These are phyloP conservation scores for Platismatia glauca DNA, from an alignment of 495 filamentous ascomycete species.

Conservation along the genomic window DNA sequence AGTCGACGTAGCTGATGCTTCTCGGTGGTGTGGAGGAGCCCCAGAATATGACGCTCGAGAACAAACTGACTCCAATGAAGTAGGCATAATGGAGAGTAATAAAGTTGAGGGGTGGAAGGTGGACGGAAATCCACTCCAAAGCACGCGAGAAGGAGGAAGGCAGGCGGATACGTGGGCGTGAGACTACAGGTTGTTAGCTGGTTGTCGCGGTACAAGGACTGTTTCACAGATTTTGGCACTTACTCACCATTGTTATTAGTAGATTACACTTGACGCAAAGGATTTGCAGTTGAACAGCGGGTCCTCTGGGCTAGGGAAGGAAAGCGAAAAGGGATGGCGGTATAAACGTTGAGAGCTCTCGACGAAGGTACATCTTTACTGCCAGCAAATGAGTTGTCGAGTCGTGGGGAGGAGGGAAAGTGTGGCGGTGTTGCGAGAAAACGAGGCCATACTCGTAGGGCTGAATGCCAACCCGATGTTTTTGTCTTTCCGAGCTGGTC, in stretches of 20 bases:
- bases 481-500: not conserved
- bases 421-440: too few species aligned
- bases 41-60: slow-evolving; percentile 67
- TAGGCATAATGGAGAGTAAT: slow-evolving; percentile 72
- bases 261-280: not conserved
- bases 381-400: not conserved
- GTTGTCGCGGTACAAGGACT: not conserved
- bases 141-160: slow-evolving; percentile 13
- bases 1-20: slow-evolving; percentile 63
- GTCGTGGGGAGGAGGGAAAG: not conserved
- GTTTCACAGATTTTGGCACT: not conserved
- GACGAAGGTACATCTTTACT: not conserved
- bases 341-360: not conserved
- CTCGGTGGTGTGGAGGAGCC: slow-evolving; percentile 50
- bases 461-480: not conserved
- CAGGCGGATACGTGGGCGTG: slow-evolving; percentile 8
- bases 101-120: slow-evolving; percentile 59
- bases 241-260: slow-evolving; percentile 5
- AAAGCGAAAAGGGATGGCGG: not conserved
- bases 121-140: slow-evolving; percentile 5
- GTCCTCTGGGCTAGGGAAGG: not conserved
- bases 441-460: too few species aligned
- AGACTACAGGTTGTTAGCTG: slow-evolving; percentile 1
- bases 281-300: not conserved
- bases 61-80: slow-evolving; percentile 58